These are phyloP conservation scores for Thielaviopsis ethacetica DNA, from an alignment of 2,329 filamentous ascomycete species.

Conservation along the genomic window DNA sequence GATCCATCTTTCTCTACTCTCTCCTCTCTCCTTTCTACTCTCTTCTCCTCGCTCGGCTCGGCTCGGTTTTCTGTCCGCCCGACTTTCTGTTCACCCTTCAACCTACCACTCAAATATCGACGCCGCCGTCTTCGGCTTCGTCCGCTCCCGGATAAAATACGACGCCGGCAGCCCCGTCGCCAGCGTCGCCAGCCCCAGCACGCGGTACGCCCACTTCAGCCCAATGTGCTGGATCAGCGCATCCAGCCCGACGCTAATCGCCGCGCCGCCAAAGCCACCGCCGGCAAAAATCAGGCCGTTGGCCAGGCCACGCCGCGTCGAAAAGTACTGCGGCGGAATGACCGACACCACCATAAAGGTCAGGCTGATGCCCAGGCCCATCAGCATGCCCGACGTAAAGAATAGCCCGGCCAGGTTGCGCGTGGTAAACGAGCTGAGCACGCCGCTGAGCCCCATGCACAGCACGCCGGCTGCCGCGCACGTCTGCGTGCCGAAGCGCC, in stretches of 20 bases:
- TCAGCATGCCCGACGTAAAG: constrained; percentile 19
- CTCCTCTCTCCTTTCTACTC: too few relatives aligned
- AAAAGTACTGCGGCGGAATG: constrained; percentile 38
- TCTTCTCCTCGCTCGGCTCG: too few relatives aligned
- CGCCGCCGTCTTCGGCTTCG: constrained; percentile 19
- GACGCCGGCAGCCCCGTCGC: constrained; percentile 39
- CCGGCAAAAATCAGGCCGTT: constrained; percentile 38
- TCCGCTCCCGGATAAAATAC: constrained; percentile 33
- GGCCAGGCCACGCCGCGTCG: constrained; percentile 33
- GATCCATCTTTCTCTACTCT: too few relatives aligned
- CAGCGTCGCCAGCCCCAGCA: constrained; percentile 34
- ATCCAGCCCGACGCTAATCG: constrained; percentile 33
- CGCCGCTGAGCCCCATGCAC: constrained; percentile 31
- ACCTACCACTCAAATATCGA: constrained; percentile 33
- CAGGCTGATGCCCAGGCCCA: constrained; percentile 20
- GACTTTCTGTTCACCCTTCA: neutral
- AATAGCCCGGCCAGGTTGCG: constrained; percentile 22
- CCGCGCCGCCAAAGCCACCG: constrained; percentile 38
- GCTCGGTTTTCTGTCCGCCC: neutral
- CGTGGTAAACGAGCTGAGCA: constrained; percentile 25
- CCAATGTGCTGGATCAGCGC: constrained; percentile 29
- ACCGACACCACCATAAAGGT: constrained; percentile 31
- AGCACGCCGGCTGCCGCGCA: constrained; percentile 32
- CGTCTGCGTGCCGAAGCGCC: constrained; percentile 28
- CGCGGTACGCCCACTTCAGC: constrained; percentile 33